phyloP scores from a whole-genome alignment of 768 basidiomycete genomes.

The Hygrocybe punicea region DNA sequence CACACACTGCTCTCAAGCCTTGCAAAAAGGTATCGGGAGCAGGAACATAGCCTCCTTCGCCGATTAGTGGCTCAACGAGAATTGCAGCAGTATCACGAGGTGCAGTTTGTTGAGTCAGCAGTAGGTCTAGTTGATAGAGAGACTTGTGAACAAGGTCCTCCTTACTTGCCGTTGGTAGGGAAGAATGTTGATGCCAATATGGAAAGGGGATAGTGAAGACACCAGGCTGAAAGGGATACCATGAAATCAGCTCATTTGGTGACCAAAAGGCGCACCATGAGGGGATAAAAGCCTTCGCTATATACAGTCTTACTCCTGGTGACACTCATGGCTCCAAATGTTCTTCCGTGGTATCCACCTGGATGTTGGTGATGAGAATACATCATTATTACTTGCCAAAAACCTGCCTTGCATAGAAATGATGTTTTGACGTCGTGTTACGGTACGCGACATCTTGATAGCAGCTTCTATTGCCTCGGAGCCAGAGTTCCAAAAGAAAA shows the following conservation, averaged over 20 bases:
- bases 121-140: slow-evolving; percentile 77
- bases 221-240: slow-evolving; percentile 56
- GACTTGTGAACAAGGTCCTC: slow-evolving; percentile 58
- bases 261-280: slow-evolving; percentile 60
- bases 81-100: slow-evolving; percentile 91
- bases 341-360: slow-evolving; percentile 89
- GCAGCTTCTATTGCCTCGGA: slow-evolving; percentile 90
- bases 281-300: slow-evolving; percentile 68
- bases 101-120: slow-evolving; percentile 72
- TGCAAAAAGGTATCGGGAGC: slow-evolving; percentile 77
- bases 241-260: slow-evolving; percentile 4
- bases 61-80: slow-evolving; percentile 87
- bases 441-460: slow-evolving; percentile 77
- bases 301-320: slow-evolving; percentile 95
- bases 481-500: slow-evolving; percentile 98
- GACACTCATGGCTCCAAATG: slow-evolving; percentile 88
- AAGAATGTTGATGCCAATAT: slow-evolving; percentile 84
- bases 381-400: background rate
- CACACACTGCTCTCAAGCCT: slow-evolving; percentile 80
- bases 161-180: slow-evolving; percentile 52
- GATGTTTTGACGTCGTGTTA: slow-evolving; percentile 82
- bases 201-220: slow-evolving; percentile 82
- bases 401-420: slow-evolving; percentile 80
- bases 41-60: slow-evolving; percentile 94
- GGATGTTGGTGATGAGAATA: background rate